Percentiles rank a stretch among this genome's conserved stretches.
Conservation (phyloP, 148 eudicot genomes). For the Heliosperma pusillum region DNA sequence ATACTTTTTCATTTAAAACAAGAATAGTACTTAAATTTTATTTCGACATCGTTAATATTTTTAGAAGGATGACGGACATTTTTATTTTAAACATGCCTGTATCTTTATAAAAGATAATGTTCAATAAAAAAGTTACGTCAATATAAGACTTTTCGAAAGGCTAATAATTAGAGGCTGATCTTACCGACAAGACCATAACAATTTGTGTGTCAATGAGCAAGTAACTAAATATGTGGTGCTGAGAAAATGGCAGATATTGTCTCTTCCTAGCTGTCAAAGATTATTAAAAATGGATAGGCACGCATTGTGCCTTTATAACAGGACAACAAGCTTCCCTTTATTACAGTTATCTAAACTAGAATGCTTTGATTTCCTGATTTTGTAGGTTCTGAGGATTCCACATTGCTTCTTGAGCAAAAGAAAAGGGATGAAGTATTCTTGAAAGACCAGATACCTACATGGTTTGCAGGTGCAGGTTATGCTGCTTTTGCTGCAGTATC, state of each 20-base stretch:
- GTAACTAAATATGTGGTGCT: not conserved
- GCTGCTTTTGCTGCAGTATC: slow-evolving; percentile 65
- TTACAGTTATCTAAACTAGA: not conserved
- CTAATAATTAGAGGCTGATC: no score
- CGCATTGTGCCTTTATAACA: not conserved
- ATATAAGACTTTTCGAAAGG: no score
- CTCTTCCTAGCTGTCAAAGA: not conserved
- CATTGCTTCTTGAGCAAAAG: slow-evolving; percentile 46
- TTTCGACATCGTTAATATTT: no score
- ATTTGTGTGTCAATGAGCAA: no score
- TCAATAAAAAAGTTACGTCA: no score
- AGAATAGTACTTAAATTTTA: no score
- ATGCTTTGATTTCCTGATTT: slow-evolving; percentile 3
- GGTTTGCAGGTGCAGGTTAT: slow-evolving; percentile 71
- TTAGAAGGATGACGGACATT: not conserved
- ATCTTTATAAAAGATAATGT: no score
- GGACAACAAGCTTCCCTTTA: not conserved
- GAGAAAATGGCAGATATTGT: not conserved
- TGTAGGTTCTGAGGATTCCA: slow-evolving; percentile 49
- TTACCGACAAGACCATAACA: no score
- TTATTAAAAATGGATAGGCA: no score
- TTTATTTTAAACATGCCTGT: not conserved
- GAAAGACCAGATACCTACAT: slow-evolving; percentile 53
- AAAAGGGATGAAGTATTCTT: slow-evolving; percentile 54
- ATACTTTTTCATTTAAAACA: no score